Evolutionary conservation across 2,329 filamentous ascomycete genomes (phyloP).

Genomic region (Coleophoma eucalyptorum): DNA sequence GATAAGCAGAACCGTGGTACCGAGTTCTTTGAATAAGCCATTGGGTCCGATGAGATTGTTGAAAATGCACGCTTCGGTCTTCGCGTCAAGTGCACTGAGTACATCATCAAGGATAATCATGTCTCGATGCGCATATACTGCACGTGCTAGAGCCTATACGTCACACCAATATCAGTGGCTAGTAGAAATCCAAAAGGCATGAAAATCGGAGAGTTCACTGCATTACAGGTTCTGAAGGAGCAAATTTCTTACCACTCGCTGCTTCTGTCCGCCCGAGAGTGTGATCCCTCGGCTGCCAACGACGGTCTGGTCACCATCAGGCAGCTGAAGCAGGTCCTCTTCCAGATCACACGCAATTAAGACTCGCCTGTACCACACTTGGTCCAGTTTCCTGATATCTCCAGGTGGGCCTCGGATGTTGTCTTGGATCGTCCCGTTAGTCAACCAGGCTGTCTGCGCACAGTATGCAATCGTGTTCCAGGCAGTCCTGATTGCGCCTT

Average conservation of each 20-base stretch:
- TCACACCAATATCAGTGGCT: no score
- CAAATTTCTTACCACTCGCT: slow-evolving; percentile 28
- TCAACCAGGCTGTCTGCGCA: slow-evolving; percentile 14
- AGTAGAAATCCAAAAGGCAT: no score
- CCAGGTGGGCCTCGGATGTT: slow-evolving; percentile 18
- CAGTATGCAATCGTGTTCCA: slow-evolving; percentile 9
- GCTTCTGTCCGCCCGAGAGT: slow-evolving; percentile 38
- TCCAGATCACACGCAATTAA: slow-evolving; percentile 31
- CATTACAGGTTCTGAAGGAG: no score
- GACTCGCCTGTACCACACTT: slow-evolving; percentile 16
- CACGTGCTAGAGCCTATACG: neutral
- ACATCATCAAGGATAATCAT: slow-evolving; percentile 42
- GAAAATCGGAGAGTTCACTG: no score
- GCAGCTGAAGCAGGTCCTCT: slow-evolving; percentile 28
- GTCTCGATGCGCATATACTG: neutral
- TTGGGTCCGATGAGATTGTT: slow-evolving; percentile 31
- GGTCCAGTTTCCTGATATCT: slow-evolving; percentile 1
- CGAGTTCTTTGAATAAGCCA: slow-evolving; percentile 34
- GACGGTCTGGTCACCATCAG: slow-evolving; percentile 29
- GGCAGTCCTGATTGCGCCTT: slow-evolving; percentile 5
- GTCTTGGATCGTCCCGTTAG: slow-evolving; percentile 19
- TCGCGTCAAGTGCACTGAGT: slow-evolving; percentile 39
- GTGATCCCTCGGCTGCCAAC: slow-evolving; percentile 35
- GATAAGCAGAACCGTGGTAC: slow-evolving; percentile 36
- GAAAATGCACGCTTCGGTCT: slow-evolving; percentile 38